Conservation (phyloP, 257 asterid genomes). For the Nicotiana benthamiana region DNA sequence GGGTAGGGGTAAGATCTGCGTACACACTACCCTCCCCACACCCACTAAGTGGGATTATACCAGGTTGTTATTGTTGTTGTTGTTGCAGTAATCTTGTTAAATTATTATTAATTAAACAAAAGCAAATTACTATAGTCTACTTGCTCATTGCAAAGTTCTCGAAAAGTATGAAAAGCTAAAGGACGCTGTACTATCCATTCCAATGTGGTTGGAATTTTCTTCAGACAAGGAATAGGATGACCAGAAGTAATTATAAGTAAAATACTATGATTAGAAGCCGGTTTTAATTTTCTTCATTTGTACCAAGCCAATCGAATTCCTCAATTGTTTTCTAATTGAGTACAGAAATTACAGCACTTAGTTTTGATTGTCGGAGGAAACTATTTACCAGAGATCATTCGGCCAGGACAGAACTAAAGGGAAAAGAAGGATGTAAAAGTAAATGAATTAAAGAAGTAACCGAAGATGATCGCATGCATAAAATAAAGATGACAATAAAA, state of each 20-base stretch:
- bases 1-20: too few relatives aligned
- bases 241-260: neutral
- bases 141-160: neutral
- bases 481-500: neutral
- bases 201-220: neutral
- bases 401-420: neutral
- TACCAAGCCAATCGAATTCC: neutral
- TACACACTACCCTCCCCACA: too few relatives aligned
- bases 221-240: neutral
- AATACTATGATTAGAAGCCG: too few relatives aligned
- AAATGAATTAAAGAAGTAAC: neutral
- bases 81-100: rapidly evolving
- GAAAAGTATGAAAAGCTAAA: neutral
- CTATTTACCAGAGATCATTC: neutral
- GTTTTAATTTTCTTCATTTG: neutral
- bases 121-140: neutral
- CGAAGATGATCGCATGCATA: neutral
- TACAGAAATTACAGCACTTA: neutral
- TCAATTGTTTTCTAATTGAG: neutral
- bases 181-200: neutral
- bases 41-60: too few relatives aligned
- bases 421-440: neutral
- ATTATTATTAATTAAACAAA: neutral
- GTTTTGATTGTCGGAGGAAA: neutral
- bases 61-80: too few relatives aligned